These are phyloP conservation scores for Botrytis porri DNA, from an alignment of 2,329 filamentous ascomycete genomes.

Conservation along the genomic window DNA sequence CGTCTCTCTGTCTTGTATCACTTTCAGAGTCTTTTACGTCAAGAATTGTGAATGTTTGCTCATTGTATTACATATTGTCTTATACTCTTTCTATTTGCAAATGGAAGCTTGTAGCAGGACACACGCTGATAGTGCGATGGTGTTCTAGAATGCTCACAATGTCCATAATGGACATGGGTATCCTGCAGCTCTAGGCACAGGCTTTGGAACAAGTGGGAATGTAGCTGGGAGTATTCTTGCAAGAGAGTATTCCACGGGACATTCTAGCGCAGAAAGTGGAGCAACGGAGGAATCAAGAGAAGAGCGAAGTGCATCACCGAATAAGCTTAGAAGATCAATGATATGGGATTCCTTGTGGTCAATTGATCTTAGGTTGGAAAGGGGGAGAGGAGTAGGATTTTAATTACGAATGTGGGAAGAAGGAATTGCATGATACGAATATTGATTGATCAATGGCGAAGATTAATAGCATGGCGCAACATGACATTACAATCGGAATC, in stretches of 20 bases:
- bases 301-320: constrained; percentile 30
- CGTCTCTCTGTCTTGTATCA: background rate
- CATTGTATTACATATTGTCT: background rate
- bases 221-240: background rate
- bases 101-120: background rate
- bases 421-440: background rate
- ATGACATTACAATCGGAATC: background rate
- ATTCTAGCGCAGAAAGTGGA: background rate
- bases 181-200: background rate
- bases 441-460: background rate
- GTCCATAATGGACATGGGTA: background rate
- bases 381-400: constrained; percentile 31
- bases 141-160: constrained; percentile 24
- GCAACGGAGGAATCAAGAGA: constrained; percentile 21
- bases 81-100: background rate
- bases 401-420: background rate
- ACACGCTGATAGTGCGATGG: constrained; percentile 30
- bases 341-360: constrained; percentile 64
- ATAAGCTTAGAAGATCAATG: constrained; percentile 47
- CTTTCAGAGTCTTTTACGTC: background rate
- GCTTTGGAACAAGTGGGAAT: background rate
- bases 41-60: background rate
- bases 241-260: background rate
- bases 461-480: background rate
- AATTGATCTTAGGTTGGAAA: constrained; percentile 56